Percentiles rank a stretch among this genome's conserved stretches.
These are phyloP conservation scores for Pachysandra terminalis DNA, from an alignment of 164 flowering plant genomes.

Conservation along the genomic window DNA sequence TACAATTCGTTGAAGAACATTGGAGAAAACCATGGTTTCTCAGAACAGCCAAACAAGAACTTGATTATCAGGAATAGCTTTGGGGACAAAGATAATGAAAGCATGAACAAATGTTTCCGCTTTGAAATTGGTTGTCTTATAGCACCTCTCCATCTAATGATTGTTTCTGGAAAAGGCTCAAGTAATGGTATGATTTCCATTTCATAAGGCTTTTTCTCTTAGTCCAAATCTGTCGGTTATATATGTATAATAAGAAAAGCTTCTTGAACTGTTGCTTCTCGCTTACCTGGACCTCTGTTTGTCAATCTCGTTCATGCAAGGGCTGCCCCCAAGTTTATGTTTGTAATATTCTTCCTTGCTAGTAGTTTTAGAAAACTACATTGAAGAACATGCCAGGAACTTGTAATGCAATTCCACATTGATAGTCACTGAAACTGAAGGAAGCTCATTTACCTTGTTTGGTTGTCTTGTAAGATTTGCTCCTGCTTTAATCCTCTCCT, in stretches of 20 bases:
- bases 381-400: constrained; percentile 10
- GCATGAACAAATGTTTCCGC: not conserved
- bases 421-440: not conserved
- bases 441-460: not conserved
- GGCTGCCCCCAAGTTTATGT: constrained; percentile 1
- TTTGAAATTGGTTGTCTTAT: not conserved
- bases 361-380: constrained; percentile 4
- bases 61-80: too few relatives aligned
- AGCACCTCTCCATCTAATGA: constrained; percentile 3
- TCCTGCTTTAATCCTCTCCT: constrained; percentile 4
- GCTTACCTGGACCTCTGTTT: constrained; percentile 6
- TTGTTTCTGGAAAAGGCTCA: constrained; percentile 5
- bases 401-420: constrained; percentile 8
- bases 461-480: not conserved
- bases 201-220: constrained; percentile 11
- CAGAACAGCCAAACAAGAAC: too few relatives aligned
- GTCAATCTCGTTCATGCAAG: constrained; percentile 9
- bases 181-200: constrained; percentile 18
- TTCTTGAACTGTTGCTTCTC: constrained; percentile 12
- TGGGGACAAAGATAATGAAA: too few relatives aligned
- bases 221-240: constrained; percentile 7
- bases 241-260: constrained; percentile 17
- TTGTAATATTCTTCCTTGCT: constrained; percentile 6
- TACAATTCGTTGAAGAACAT: too few relatives aligned
- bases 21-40: too few relatives aligned